phyloP scores from a whole-genome alignment of 345 rosid species.

The Syzygium jambos region DNA sequence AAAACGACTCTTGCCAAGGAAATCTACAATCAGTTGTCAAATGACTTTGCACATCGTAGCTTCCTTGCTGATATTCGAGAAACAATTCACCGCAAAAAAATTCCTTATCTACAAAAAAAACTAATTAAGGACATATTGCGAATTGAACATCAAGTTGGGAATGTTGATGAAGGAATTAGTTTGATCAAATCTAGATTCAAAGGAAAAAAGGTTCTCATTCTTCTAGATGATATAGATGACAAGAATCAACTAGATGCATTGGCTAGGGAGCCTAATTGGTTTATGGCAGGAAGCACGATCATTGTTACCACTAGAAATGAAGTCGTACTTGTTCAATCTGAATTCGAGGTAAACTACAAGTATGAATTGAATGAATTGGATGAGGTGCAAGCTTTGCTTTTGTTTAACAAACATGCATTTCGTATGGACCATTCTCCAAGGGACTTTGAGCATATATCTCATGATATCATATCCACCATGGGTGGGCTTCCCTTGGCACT shows the following conservation, averaged over 20 bases:
- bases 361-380: neutral
- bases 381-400: fast-evolving
- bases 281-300: too few relatives aligned
- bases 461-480: neutral
- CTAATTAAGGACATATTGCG: too few relatives aligned
- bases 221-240: neutral
- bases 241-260: neutral
- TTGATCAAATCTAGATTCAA: too few relatives aligned
- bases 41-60: too few relatives aligned
- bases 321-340: neutral
- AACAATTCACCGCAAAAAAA: too few relatives aligned
- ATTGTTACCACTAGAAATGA: neutral
- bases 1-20: too few relatives aligned
- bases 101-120: too few relatives aligned
- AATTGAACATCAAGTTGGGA: too few relatives aligned
- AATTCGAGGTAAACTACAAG: neutral
- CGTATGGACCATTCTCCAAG: neutral
- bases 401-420: neutral
- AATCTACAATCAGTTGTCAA: too few relatives aligned
- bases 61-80: too few relatives aligned
- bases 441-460: neutral
- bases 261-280: neutral
- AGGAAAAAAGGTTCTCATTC: neutral
- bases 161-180: too few relatives aligned
- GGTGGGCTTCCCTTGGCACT: neutral